These are phyloP conservation scores for Carex pumila DNA, from an alignment of 176 grass and related monocot species.

Conservation along the genomic window DNA sequence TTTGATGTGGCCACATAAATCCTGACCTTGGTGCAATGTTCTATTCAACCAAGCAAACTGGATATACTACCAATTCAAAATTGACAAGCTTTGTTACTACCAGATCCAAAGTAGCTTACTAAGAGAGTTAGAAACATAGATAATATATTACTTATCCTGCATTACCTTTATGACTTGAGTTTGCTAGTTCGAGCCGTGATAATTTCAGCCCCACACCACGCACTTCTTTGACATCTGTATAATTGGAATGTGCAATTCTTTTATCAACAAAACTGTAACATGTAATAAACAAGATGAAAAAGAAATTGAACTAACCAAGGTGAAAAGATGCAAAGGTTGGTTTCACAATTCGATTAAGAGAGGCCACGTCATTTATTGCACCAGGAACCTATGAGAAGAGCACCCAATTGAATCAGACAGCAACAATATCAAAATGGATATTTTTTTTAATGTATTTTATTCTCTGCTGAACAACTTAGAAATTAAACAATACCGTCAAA, in stretches of 20 bases:
- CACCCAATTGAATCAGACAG: conserved; percentile 10
- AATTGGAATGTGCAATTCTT: neutral
- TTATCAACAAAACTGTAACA: neutral
- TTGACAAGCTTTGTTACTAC: conserved; percentile 1
- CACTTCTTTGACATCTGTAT: conserved; percentile 90
- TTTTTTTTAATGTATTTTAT: conserved; percentile 15
- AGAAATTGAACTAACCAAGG: conserved; percentile 46
- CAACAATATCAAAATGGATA: conserved; percentile 20
- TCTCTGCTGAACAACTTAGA: conserved; percentile 5
- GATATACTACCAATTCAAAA: neutral
- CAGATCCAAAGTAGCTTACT: neutral
- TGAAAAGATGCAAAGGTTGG: conserved; percentile 64
- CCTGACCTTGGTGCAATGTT: neutral
- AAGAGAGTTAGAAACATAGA: neutral
- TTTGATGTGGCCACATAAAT: neutral
- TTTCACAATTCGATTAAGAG: conserved; percentile 68
- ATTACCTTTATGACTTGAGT: conserved; percentile 26
- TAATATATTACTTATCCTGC: neutral
- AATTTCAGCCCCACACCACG: conserved; percentile 79
- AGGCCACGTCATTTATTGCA: conserved; percentile 56
- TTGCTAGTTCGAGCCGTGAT: conserved; percentile 63
- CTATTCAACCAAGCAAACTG: neutral
- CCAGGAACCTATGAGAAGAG: conserved; percentile 59
- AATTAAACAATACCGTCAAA: conserved; percentile 44
- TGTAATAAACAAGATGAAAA: neutral